A percentile compares a stretch with the other conserved stretches of the same genome.
Evolutionary conservation across 2,329 filamentous ascomycete genomes (phyloP).

Genomic region (Sarocladiaceae sp.): DNA sequence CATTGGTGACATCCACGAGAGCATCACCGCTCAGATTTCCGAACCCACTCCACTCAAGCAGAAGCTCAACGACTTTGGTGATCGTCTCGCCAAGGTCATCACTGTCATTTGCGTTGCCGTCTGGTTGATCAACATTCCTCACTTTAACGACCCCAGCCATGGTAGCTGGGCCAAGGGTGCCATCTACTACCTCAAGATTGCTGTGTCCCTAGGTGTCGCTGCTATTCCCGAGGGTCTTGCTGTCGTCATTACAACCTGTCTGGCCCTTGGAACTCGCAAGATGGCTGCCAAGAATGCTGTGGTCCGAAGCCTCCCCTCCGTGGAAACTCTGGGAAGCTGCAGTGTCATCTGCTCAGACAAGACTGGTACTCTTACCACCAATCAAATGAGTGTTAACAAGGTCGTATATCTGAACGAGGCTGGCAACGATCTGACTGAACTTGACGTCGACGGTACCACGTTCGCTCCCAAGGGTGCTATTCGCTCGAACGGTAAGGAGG

Average conservation of each 20-base stretch:
- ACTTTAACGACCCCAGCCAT: conserved; percentile 93
- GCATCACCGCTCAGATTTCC: conserved; percentile 95
- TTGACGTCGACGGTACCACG: conserved; percentile 88
- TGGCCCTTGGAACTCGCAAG: conserved; percentile 92
- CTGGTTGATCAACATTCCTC: conserved; percentile 97
- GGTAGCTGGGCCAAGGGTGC: conserved; percentile 94
- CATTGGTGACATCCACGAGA: conserved; percentile 98
- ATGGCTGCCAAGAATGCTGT: conserved; percentile 99
- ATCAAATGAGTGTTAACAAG: conserved; percentile 98
- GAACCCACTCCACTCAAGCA: conserved; percentile 96
- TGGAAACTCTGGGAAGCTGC: conserved; percentile 97
- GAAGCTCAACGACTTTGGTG: conserved; percentile 97
- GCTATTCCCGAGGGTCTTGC: conserved; percentile 97
- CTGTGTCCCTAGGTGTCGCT: conserved; percentile 94
- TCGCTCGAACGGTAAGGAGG: conserved; percentile 60
- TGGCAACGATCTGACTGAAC: conserved; percentile 73
- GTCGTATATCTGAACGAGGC: conserved; percentile 75
- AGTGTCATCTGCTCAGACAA: conserved; percentile 99
- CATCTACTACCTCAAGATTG: conserved; percentile 99
- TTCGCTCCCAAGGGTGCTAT: conserved; percentile 81
- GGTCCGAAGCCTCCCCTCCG: conserved; percentile 90
- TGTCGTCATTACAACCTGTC: conserved; percentile 97
- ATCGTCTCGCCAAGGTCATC: conserved; percentile 94
- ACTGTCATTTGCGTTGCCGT: conserved; percentile 94
- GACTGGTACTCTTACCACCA: conserved; percentile 95